phyloP scores from a whole-genome alignment of 208 protist species.

The Phytomonas serpens region DNA sequence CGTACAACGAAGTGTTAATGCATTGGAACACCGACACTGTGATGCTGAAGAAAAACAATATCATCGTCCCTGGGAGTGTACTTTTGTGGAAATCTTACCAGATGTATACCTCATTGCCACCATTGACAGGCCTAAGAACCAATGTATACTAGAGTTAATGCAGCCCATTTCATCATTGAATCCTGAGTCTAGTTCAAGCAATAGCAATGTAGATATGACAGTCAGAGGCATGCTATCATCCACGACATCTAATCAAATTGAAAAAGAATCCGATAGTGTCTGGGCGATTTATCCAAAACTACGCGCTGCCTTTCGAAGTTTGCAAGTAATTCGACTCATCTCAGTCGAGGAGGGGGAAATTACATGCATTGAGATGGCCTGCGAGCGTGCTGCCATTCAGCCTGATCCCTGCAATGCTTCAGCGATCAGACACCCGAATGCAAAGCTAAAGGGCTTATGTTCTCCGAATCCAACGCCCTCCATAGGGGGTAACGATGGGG shows the following conservation, averaged over 20 bases:
- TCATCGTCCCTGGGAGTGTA: not conserved
- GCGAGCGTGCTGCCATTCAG: not conserved
- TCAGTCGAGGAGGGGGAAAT: not conserved
- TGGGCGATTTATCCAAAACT: not conserved
- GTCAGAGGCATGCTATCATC: not conserved
- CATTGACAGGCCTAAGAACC: constrained; percentile 27
- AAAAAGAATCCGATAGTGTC: not conserved
- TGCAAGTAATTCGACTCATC: not conserved
- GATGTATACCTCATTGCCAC: constrained; percentile 53
- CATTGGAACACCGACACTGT: not conserved
- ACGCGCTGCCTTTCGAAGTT: not conserved
- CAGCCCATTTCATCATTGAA: constrained; percentile 8
- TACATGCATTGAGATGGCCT: not conserved
- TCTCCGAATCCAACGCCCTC: no score
- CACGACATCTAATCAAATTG: not conserved
- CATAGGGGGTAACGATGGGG: no score
- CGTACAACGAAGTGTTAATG: not conserved
- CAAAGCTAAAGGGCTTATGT: no score
- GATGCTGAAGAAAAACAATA: not conserved
- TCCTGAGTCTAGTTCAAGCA: not conserved
- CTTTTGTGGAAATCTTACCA: constrained; percentile 37
- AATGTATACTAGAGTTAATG: constrained; percentile 52
- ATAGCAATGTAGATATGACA: not conserved
- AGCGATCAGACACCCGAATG: no score
- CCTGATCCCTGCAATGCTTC: not conserved